Evolutionary conservation across 305 asterid genomes (phyloP).

Genomic region (Rubia peregrina): DNA sequence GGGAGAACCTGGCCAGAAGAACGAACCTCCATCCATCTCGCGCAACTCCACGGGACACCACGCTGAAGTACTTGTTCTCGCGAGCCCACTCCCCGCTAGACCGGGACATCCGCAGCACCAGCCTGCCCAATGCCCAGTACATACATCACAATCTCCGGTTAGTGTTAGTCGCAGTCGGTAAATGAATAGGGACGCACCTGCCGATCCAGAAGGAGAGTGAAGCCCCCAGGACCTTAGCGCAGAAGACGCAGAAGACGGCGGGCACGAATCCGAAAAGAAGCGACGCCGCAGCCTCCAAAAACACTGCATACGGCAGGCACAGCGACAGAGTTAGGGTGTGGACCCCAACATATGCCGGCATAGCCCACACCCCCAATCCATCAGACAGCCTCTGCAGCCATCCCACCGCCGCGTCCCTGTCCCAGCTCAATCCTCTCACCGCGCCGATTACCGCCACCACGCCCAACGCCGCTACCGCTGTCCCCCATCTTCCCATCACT

Average conservation of each 20-base stretch:
- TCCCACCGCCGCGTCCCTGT: conserved; percentile 36
- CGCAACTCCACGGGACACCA: conserved; percentile 74
- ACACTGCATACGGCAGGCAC: conserved; percentile 82
- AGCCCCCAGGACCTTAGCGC: conserved; percentile 86
- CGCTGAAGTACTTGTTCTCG: conserved; percentile 59
- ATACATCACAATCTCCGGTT: too few species aligned
- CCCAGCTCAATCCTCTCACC: conserved; percentile 39
- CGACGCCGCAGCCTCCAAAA: conserved; percentile 93
- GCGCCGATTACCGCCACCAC: conserved; percentile 28
- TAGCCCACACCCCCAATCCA: conserved; percentile 81
- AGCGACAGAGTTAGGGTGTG: conserved; percentile 73
- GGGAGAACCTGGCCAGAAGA: conserved; percentile 93
- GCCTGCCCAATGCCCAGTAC: conserved; percentile 24
- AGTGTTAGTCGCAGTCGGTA: too few species aligned
- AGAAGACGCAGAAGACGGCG: conserved; percentile 72
- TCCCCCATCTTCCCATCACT: conserved; percentile 28
- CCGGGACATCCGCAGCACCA: conserved; percentile 51
- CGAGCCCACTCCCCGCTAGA: conserved; percentile 60
- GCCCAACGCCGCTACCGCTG: conserved; percentile 29
- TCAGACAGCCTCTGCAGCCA: conserved; percentile 50
- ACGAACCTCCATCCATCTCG: conserved; percentile 91
- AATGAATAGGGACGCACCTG: conserved; percentile 26
- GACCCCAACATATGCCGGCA: conserved; percentile 66
- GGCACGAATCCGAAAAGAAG: conserved; percentile 80
- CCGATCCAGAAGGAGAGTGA: conserved; percentile 95